These are phyloP conservation scores for Phialemoniopsis sp. DNA, from an alignment of 2,329 filamentous ascomycete genomes.

Conservation along the genomic window DNA sequence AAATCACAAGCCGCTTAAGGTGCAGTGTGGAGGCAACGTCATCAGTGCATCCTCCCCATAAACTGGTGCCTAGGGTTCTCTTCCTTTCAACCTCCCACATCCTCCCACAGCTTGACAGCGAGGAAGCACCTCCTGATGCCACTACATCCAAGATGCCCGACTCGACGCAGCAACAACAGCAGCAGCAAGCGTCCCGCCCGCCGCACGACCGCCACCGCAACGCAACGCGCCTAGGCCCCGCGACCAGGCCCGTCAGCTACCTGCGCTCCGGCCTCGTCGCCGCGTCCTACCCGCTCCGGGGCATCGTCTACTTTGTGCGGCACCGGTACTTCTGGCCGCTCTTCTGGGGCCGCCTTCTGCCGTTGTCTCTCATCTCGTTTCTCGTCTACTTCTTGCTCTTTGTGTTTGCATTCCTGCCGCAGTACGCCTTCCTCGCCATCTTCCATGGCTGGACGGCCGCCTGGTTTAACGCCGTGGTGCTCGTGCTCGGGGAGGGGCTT, in stretches of 20 bases:
- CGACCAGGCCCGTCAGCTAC: conserved; percentile 20
- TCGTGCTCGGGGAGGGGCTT: conserved; percentile 79
- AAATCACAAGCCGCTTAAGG: no score
- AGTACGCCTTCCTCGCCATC: conserved; percentile 82
- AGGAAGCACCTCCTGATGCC: no score
- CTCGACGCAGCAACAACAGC: no score
- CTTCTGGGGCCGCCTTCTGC: conserved; percentile 72
- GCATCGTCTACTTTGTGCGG: conserved; percentile 75
- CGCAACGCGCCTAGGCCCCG: neutral
- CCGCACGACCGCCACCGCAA: neutral
- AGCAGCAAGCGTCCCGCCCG: no score
- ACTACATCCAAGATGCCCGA: no score
- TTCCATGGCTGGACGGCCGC: conserved; percentile 85
- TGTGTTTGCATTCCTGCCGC: conserved; percentile 80
- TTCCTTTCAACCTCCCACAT: no score
- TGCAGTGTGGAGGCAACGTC: no score
- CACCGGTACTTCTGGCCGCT: conserved; percentile 82
- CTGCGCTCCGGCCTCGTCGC: conserved; percentile 37
- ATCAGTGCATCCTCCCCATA: no score
- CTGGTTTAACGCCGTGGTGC: conserved; percentile 84
- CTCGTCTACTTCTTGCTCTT: conserved; percentile 86
- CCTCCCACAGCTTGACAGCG: no score
- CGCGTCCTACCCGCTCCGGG: conserved; percentile 58
- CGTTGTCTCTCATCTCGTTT: conserved; percentile 74
- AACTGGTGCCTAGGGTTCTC: no score